These are phyloP conservation scores for Acrodontium crateriforme DNA, from an alignment of 2,329 filamentous ascomycete genomes.

Conservation along the genomic window DNA sequence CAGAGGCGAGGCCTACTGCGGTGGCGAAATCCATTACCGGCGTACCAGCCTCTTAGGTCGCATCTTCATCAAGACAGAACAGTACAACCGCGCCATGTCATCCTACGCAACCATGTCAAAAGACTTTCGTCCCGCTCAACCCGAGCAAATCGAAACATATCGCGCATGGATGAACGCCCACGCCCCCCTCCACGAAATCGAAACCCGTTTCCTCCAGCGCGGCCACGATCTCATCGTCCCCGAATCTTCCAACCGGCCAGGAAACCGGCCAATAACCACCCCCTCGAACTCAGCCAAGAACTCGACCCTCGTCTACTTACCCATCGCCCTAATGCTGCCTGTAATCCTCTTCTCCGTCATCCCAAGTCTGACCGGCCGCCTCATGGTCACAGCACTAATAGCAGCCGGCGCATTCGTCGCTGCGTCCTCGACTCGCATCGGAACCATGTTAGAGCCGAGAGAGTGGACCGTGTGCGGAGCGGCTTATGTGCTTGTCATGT, in stretches of 20 bases:
- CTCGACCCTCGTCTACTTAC: constrained; percentile 18
- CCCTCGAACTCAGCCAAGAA: background rate
- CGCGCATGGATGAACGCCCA: constrained; percentile 42
- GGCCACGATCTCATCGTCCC: constrained; percentile 40
- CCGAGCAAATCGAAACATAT: constrained; percentile 40
- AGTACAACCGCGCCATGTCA: constrained; percentile 51
- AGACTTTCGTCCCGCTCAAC: constrained; percentile 34
- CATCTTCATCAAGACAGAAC: constrained; percentile 51
- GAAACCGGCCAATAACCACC: background rate
- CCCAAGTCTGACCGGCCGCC: constrained; percentile 26
- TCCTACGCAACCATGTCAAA: constrained; percentile 43
- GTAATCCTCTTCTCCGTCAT: constrained; percentile 30
- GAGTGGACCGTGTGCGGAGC: constrained; percentile 28
- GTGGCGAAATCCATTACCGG: constrained; percentile 45
- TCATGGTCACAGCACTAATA: constrained; percentile 27
- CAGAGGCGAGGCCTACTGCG: constrained; percentile 40
- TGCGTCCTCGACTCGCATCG: constrained; percentile 20
- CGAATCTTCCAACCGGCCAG: constrained; percentile 2
- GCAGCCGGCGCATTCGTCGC: constrained; percentile 23
- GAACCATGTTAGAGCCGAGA: constrained; percentile 21
- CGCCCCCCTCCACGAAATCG: constrained; percentile 42
- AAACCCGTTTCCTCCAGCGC: constrained; percentile 46
- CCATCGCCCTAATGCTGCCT: constrained; percentile 26
- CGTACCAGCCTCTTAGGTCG: constrained; percentile 47
- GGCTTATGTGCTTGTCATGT: constrained; percentile 28